Evolutionary conservation across 495 filamentous ascomycete genomes (phyloP).

Genomic region (Penicillium daleae): DNA sequence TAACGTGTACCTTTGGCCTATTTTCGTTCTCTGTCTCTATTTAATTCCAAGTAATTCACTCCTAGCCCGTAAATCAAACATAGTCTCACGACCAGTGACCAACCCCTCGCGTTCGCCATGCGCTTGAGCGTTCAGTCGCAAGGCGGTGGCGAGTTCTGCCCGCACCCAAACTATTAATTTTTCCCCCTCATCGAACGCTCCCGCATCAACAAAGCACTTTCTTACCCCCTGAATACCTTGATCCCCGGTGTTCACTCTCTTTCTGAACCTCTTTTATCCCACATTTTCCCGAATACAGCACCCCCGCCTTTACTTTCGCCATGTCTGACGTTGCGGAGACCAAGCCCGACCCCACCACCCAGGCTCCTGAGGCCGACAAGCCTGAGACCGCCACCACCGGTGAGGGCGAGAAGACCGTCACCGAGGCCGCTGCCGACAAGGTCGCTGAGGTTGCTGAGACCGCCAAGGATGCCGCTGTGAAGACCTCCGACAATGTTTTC

Average conservation of each 20-base stretch:
- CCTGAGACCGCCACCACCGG: conserved; percentile 42
- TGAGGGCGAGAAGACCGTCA: conserved; percentile 41
- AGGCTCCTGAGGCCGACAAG: conserved; percentile 47
- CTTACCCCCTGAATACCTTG: conserved; percentile 23
- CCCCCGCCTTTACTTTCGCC: conserved; percentile 22
- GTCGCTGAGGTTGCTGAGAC: conserved; percentile 50
- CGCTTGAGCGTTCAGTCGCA: conserved; percentile 12
- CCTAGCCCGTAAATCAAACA: too few relatives aligned
- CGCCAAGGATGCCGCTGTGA: conserved; percentile 54
- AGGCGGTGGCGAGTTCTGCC: conserved; percentile 32
- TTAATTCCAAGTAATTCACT: neutral
- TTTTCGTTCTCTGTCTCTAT: neutral
- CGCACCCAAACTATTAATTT: conserved; percentile 36
- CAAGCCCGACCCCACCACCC: conserved; percentile 54
- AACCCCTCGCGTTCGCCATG: conserved; percentile 25
- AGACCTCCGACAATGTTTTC: conserved; percentile 78
- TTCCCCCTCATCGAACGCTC: conserved; percentile 35
- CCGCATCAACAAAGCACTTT: conserved; percentile 34
- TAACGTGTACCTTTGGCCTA: neutral
- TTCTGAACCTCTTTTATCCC: conserved; percentile 4
- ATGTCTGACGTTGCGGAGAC: conserved; percentile 55
- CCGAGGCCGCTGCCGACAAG: conserved; percentile 44
- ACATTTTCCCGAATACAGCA: conserved; percentile 5
- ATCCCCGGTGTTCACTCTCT: conserved; percentile 7
- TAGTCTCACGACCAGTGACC: neutral